These are phyloP conservation scores for Cryptococcus sp. DNA, from an alignment of 1,284 basidiomycete genomes.

Conservation along the genomic window DNA sequence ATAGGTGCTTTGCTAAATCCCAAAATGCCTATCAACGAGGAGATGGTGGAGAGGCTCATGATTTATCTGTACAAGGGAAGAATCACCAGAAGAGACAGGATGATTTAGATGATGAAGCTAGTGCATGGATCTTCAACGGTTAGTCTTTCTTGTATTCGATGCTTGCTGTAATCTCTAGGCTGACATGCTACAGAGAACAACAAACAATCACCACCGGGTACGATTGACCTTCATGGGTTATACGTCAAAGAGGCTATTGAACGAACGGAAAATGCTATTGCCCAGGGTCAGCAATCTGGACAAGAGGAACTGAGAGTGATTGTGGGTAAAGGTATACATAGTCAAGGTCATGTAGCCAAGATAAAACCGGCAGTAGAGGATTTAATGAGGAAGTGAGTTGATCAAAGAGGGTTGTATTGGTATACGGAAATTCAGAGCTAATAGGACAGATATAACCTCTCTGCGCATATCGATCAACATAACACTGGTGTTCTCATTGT, in stretches of 20 bases:
- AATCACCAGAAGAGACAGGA: slow-evolving; percentile 75
- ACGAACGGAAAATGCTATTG: slow-evolving; percentile 63
- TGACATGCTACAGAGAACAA: slow-evolving; percentile 67
- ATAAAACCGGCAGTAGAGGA: slow-evolving; percentile 90
- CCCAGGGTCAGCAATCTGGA: slow-evolving; percentile 62
- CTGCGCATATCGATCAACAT: slow-evolving; percentile 70
- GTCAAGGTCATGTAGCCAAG: slow-evolving; percentile 71
- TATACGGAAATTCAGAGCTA: neutral
- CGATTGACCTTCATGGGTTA: slow-evolving; percentile 84
- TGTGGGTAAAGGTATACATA: slow-evolving; percentile 89
- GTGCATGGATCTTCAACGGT: slow-evolving; percentile 84
- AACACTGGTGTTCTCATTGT: slow-evolving; percentile 86
- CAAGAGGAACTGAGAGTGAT: slow-evolving; percentile 73
- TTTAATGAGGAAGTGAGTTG: slow-evolving; percentile 65
- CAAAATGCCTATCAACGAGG: slow-evolving; percentile 48
- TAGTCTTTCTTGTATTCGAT: slow-evolving; percentile 11
- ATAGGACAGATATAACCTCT: slow-evolving; percentile 59
- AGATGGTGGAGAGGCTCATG: slow-evolving; percentile 75
- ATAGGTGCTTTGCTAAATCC: slow-evolving; percentile 39
- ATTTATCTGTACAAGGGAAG: slow-evolving; percentile 78
- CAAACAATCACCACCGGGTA: slow-evolving; percentile 63
- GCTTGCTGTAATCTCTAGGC: neutral
- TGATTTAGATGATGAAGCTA: slow-evolving; percentile 74
- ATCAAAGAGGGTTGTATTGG: neutral
- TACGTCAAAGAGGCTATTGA: slow-evolving; percentile 89